A percentile compares a stretch with the other conserved stretches of the same genome.
Conservation (phyloP, 495 filamentous ascomycete genomes). For the Penicillium canariense region DNA sequence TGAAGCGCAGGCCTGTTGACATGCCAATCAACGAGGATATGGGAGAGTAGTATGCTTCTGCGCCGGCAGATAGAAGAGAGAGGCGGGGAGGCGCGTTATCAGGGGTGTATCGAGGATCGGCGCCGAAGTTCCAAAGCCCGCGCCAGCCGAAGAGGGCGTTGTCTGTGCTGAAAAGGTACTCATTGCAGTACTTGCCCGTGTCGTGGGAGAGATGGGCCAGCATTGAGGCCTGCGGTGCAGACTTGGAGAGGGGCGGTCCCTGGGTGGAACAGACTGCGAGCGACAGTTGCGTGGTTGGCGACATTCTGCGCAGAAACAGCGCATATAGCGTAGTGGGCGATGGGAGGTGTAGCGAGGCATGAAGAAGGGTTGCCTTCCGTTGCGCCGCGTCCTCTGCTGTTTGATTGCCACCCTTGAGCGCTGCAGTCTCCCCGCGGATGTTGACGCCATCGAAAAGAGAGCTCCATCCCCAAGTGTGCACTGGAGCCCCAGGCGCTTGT, state of each 20-base stretch:
- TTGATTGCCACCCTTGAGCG: conserved; percentile 7
- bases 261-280: conserved; percentile 80
- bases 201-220: conserved; percentile 86
- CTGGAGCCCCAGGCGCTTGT: conserved; percentile 42
- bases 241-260: conserved; percentile 40
- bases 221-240: conserved; percentile 45
- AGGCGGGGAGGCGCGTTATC: conserved; percentile 21
- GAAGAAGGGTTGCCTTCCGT: conserved; percentile 66
- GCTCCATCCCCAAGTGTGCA: conserved; percentile 34
- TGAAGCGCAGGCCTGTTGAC: conserved; percentile 79
- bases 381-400: conserved; percentile 20
- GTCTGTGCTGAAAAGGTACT: conserved; percentile 90
- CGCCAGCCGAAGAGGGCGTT: conserved; percentile 83
- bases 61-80: conserved; percentile 72
- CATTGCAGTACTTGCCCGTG: conserved; percentile 80
- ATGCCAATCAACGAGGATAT: conserved; percentile 87
- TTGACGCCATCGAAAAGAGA: conserved; percentile 30
- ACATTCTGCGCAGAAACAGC: conserved; percentile 78
- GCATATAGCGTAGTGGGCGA: conserved; percentile 83
- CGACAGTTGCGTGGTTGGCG: conserved; percentile 73
- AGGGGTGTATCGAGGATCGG: conserved; percentile 58
- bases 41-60: conserved; percentile 90
- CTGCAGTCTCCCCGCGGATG: conserved; percentile 13
- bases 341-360: conserved; percentile 80
- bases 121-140: conserved; percentile 92